Conservation (phyloP, 1,284 basidiomycete genomes). For the Ceratobasidium sp. region DNA sequence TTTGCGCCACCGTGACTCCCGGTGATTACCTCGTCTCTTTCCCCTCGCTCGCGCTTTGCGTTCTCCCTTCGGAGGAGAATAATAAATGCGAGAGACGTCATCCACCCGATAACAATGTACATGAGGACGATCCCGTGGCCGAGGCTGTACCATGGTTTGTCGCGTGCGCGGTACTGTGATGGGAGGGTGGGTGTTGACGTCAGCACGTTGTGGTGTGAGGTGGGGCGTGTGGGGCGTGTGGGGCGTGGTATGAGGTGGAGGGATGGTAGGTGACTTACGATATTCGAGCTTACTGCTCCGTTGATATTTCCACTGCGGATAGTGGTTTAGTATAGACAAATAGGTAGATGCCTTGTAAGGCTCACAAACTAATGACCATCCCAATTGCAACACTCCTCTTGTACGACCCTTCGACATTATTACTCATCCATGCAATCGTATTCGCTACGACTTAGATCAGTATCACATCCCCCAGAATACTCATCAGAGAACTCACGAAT, state of each 20-base stretch:
- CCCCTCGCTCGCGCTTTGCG: constrained; percentile 70
- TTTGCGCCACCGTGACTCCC: too few relatives aligned
- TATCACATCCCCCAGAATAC: background rate
- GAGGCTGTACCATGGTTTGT: constrained; percentile 64
- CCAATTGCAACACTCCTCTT: constrained; percentile 68
- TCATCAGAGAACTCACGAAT: constrained; percentile 72
- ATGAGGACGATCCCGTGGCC: constrained; percentile 68
- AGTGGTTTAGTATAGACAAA: constrained; percentile 7
- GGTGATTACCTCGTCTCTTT: constrained; percentile 79
- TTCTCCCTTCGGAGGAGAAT: constrained; percentile 72
- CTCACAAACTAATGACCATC: constrained; percentile 70
- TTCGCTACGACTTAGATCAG: constrained; percentile 11
- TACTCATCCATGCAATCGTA: constrained; percentile 64
- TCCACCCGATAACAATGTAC: constrained; percentile 62
- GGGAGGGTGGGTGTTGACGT: constrained; percentile 57
- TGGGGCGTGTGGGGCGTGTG: background rate
- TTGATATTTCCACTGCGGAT: constrained; percentile 55
- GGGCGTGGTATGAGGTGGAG: too few relatives aligned
- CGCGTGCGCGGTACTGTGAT: constrained; percentile 54
- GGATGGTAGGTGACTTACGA: too few relatives aligned
- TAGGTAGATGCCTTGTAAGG: constrained; percentile 35
- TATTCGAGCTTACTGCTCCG: constrained; percentile 51
- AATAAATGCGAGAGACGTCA: constrained; percentile 65
- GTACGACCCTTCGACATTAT: constrained; percentile 69
- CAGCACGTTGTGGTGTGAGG: constrained; percentile 50